phyloP scores from a whole-genome alignment of 495 filamentous ascomycete genomes.

The Xanthoparmelia taractica region DNA sequence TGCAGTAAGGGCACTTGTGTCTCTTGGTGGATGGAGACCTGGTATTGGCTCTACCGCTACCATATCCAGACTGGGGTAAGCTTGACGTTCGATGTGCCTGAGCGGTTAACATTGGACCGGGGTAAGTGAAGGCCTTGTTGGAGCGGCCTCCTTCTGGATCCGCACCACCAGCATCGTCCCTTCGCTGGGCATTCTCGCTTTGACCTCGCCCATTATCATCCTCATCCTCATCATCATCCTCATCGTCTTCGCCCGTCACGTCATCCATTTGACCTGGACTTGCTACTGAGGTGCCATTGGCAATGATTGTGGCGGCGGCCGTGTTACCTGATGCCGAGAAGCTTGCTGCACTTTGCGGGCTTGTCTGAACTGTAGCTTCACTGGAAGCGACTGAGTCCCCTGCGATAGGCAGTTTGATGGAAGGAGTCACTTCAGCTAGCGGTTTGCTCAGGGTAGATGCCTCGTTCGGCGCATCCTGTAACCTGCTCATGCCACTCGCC shows the following conservation, averaged over 20 bases:
- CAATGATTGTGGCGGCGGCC: constrained; percentile 17
- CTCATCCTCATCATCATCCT: constrained; percentile 2
- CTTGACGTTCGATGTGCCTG: constrained; percentile 52
- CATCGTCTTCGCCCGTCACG: constrained; percentile 18
- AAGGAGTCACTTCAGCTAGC: constrained; percentile 19
- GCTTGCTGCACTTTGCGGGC: constrained; percentile 28
- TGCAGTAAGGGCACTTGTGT: constrained; percentile 92
- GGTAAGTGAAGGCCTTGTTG: constrained; percentile 48
- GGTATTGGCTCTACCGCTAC: constrained; percentile 50
- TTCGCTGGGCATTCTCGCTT: background rate
- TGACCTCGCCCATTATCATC: constrained; percentile 18
- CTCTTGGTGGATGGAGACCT: constrained; percentile 76
- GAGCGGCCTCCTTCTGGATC: constrained; percentile 40
- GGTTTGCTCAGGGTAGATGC: constrained; percentile 25
- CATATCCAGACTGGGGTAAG: constrained; percentile 59
- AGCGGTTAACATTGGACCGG: constrained; percentile 38
- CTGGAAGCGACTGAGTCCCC: constrained; percentile 12
- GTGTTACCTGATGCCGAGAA: constrained; percentile 21
- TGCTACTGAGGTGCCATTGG: constrained; percentile 26
- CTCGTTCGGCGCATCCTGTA: constrained; percentile 26
- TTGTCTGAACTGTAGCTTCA: constrained; percentile 23
- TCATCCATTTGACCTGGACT: constrained; percentile 29
- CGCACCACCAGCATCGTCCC: constrained; percentile 20
- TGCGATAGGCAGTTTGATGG: constrained; percentile 18
- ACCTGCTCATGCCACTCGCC: constrained; percentile 20